Evolutionary conservation across 2,329 filamentous ascomycete genomes (phyloP), one percentile per base, ranked within the genome.

Genomic region (Colletotrichum endophyticum): DNA sequence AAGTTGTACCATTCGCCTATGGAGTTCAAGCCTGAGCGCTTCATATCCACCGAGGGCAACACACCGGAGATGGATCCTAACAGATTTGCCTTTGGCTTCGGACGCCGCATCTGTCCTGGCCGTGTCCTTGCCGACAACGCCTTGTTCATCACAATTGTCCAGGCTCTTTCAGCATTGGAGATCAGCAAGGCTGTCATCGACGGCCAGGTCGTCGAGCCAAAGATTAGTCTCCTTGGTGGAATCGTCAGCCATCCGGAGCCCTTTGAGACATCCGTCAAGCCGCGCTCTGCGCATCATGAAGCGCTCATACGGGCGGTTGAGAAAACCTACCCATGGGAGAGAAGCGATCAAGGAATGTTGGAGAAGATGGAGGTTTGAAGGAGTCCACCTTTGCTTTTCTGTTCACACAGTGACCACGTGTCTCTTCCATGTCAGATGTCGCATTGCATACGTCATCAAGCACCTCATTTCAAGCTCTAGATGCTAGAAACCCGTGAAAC

Each of bases 361-460:
- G 27, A 30, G n/a, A 32, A 32, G 27, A 62, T 22, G 28, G 16
- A 32, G 5, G 8, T 62, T 1, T 34, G 2, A 3, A 13, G 44
- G 19, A n/a, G 39, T 44, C 19, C 9, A 9, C 1, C 39, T 3
- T n/a, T 44, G 39, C 0, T 19, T n/a, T 0, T 0, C 5, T n/a
- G 19, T n/a, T 3, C 19, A n/a, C 1, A n/a, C 0, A 0, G 19
- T 11, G 39, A 44, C 39, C 39, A 44, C 39, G 9, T n/a, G 16
- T 44, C 1, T 44, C 1, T n/a, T 44, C 32, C 32, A 15, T 36
- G 39, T 44, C 4, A n/a, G 8, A 44, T 44, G 1, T 11, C 16
- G 0, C 19, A n/a, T 44, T 44, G 39, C 19, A 44, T 1, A n/a
- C 0, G 5, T 44, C 8, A 44, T 11, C 0, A 5, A 44, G 8